Evolutionary conservation across 2,329 filamentous ascomycete species (phyloP).

Genomic region (Didymella exigua): DNA sequence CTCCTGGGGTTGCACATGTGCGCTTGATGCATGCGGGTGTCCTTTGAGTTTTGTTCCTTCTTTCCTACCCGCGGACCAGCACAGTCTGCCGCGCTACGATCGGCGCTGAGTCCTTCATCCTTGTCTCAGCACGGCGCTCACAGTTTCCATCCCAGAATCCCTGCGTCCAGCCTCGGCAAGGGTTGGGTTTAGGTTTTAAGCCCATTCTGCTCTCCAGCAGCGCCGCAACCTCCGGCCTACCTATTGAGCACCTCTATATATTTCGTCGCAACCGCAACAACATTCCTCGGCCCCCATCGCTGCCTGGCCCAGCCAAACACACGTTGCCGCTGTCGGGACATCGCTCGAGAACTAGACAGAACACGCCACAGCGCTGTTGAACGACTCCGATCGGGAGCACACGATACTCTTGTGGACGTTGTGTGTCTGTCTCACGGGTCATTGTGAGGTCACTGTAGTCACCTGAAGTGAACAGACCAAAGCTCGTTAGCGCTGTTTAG

Average conservation of each 20-base stretch:
- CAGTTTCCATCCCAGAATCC: background rate
- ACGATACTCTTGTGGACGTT: constrained; percentile 28
- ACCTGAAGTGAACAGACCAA: constrained; percentile 3
- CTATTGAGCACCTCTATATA: background rate
- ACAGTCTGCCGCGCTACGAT: no score
- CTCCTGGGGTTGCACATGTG: no score
- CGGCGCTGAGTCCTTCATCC: no score
- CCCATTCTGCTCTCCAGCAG: background rate
- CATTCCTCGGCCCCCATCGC: no score
- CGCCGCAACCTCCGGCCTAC: background rate
- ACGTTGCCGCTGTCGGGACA: background rate
- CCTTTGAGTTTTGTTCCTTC: no score
- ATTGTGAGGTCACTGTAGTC: constrained; percentile 24
- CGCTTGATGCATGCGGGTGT: no score
- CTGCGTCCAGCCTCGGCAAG: background rate
- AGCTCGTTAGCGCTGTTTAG: background rate
- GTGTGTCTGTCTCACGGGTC: constrained; percentile 19
- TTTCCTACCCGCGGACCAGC: no score
- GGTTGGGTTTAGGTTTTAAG: background rate
- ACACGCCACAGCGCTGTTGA: constrained; percentile 1
- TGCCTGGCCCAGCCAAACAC: background rate
- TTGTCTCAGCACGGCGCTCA: no score
- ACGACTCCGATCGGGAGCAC: constrained; percentile 16
- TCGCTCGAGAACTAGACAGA: background rate
- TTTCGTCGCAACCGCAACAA: no score